These are phyloP conservation scores for Cutaneotrichosporon sp. DNA, from an alignment of 1,284 basidiomycete species.

Conservation along the genomic window DNA sequence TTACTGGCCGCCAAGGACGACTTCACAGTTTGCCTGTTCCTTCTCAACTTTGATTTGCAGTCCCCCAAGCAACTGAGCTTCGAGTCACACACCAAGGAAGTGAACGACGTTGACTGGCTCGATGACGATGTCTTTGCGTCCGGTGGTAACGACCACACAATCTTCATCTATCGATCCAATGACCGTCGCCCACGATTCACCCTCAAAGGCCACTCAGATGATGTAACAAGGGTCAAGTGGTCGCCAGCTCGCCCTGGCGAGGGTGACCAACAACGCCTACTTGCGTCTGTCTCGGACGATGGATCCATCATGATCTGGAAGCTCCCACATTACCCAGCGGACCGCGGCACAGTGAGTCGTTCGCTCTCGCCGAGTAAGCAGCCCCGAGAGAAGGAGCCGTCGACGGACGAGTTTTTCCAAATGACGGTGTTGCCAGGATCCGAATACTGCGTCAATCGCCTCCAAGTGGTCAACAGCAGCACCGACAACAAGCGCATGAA, in stretches of 20 bases:
- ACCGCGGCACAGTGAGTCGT: constrained; percentile 26
- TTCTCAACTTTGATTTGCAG: constrained; percentile 26
- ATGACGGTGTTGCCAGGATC: constrained; percentile 28
- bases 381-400: constrained; percentile 19
- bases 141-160: constrained; percentile 45
- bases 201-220: constrained; percentile 47
- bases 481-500: constrained; percentile 49
- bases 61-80: constrained; percentile 30
- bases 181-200: constrained; percentile 42
- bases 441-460: constrained; percentile 36
- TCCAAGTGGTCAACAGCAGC: constrained; percentile 37
- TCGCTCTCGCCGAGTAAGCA: constrained; percentile 29
- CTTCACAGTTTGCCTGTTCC: constrained; percentile 33
- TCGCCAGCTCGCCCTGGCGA: constrained; percentile 28
- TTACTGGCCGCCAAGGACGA: constrained; percentile 43
- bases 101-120: constrained; percentile 52
- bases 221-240: constrained; percentile 45
- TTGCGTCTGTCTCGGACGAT: constrained; percentile 47
- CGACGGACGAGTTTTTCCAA: constrained; percentile 32
- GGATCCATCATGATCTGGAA: constrained; percentile 46
- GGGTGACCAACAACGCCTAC: constrained; percentile 24
- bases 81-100: constrained; percentile 46
- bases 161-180: constrained; percentile 42
- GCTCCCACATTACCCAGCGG: constrained; percentile 39
- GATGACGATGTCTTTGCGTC: constrained; percentile 50